Evolutionary conservation across 2,329 filamentous ascomycete genomes (phyloP), one percentile per base, ranked within the genome.

Genomic region (Samsoniella hepiali): DNA sequence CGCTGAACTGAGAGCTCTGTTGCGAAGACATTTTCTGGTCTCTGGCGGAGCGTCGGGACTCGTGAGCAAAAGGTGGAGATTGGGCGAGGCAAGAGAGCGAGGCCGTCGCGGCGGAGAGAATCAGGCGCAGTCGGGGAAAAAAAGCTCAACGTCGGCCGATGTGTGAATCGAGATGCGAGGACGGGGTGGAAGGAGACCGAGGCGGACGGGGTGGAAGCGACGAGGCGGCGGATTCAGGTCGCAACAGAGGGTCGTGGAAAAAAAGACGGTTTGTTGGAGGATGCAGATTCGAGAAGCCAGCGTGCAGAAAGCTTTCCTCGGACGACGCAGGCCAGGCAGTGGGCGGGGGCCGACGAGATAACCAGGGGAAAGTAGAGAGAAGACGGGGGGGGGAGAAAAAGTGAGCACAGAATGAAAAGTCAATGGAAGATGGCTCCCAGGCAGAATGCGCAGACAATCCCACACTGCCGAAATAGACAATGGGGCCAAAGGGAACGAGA

Each of bases 1-100:
- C 86, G 79, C 90, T 90, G 70, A 88, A 84, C 70, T 86, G 85
- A 58, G 81, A 82, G 62, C 72, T 67, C 67, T 75, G 75, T 69
- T 77, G 77, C 63, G 77, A 72, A 70, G 76, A 71, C 76, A 78
- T 79, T 70, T 68, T 73, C 68, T 53, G 13, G 15, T 36, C 13
- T 50, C 42, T 36, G 69, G 66, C 65, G 66, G 65, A 63, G 65
- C 66, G 63, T 67, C 69, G 64, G 68, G 58, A 68, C 63, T 63
- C 54, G 17, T 57, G 62, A 63, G 62, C 62, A 34, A 63, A 67
- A 67, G 63, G 65, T 67, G 67, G 66, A 67, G 65, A 58, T 64
- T 58, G 63, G 64, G 51, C 45, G 65, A 65, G 58, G 51, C 59
- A 44, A 50, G 53, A 47, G 42, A 60, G 60, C 55, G 58, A 59